Evolutionary conservation across 331 rosid genomes (phyloP).

Genomic region (Arachis monticola): DNA sequence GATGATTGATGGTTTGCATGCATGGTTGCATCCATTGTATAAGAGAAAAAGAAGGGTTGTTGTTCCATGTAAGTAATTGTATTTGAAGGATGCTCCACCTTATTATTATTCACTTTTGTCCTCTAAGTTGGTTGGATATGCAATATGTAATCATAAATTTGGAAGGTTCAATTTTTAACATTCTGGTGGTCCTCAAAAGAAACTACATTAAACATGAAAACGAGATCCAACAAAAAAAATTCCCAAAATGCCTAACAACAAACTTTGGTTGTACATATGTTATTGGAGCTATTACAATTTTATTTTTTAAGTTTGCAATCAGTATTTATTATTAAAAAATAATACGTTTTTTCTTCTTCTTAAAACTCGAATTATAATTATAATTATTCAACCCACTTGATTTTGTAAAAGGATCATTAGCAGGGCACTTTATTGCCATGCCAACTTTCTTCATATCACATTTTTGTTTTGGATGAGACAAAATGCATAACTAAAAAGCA

Average conservation of each 20-base stretch:
- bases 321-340: too few species aligned
- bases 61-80: constrained; percentile 2
- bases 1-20: neutral
- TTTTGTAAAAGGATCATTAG: constrained; percentile 40
- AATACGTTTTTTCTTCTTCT: too few species aligned
- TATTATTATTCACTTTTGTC: constrained; percentile 1
- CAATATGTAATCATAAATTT: constrained; percentile 22
- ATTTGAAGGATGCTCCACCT: constrained; percentile 7
- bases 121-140: constrained; percentile 8
- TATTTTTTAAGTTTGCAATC: too few species aligned
- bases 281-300: too few species aligned
- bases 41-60: neutral
- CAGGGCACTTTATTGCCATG: constrained; percentile 22
- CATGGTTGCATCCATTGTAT: neutral
- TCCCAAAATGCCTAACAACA: constrained; percentile 36
- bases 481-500: constrained; percentile 40
- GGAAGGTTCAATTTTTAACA: neutral
- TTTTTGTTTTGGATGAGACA: constrained; percentile 8
- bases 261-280: neutral
- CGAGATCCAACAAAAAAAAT: constrained; percentile 19
- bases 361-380: too few species aligned
- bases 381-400: constrained; percentile 18
- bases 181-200: constrained; percentile 30
- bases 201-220: constrained; percentile 39
- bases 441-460: constrained; percentile 33